phyloP scores from a whole-genome alignment of 352 stramenopile genomes.

The Phytophthora pini region DNA sequence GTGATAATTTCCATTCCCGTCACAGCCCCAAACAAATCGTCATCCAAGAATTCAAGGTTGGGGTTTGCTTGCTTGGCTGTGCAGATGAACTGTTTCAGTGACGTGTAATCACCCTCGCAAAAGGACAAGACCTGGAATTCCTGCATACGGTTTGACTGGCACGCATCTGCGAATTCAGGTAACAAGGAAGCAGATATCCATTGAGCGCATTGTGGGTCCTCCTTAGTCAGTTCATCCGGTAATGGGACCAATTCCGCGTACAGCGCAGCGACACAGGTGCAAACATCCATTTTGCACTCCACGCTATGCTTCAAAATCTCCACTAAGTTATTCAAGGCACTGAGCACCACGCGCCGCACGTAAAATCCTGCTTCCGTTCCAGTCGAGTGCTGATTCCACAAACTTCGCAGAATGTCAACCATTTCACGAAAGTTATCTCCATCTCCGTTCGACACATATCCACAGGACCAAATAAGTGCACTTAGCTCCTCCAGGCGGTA shows the following conservation, averaged over 20 bases:
- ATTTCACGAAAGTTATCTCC: conserved; percentile 44
- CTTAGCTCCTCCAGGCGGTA: conserved; percentile 69
- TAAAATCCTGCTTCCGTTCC: conserved; percentile 46
- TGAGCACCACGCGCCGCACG: conserved; percentile 75
- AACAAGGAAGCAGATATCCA: conserved; percentile 76
- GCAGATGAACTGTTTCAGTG: conserved; percentile 74
- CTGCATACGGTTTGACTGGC: conserved; percentile 54
- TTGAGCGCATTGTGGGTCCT: conserved; percentile 76
- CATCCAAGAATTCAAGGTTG: conserved; percentile 71
- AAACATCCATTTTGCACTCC: conserved; percentile 65
- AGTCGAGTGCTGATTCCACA: conserved; percentile 37
- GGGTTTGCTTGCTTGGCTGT: conserved; percentile 67
- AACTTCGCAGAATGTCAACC: conserved; percentile 57
- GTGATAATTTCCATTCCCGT: conserved; percentile 83
- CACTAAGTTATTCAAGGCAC: conserved; percentile 78
- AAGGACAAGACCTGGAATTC: conserved; percentile 68
- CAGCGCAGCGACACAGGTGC: conserved; percentile 69
- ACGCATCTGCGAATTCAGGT: conserved; percentile 76
- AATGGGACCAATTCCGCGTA: conserved; percentile 73
- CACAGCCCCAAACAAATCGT: conserved; percentile 72
- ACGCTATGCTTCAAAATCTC: conserved; percentile 80
- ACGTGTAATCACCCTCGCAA: conserved; percentile 77
- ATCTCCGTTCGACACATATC: conserved; percentile 38
- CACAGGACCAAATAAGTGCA: conserved; percentile 73
- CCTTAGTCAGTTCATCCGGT: conserved; percentile 43